Conservation (phyloP, 306 rosid genomes). For the Quillaja saponaria region DNA sequence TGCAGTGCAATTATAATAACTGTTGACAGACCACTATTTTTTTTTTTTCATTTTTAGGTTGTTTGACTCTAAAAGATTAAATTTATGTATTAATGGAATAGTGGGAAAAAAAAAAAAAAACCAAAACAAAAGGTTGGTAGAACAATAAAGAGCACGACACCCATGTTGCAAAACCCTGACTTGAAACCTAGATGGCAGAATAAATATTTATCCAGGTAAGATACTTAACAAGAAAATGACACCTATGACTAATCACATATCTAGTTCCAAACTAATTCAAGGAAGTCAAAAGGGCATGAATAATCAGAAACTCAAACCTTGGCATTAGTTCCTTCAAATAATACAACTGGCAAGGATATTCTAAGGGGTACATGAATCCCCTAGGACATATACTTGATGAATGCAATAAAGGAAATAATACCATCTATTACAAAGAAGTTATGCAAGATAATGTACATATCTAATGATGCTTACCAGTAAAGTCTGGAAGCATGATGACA, state of each 20-base stretch:
- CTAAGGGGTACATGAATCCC: conserved; percentile 11
- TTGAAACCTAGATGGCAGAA: conserved; percentile 10
- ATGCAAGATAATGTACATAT: conserved; percentile 30
- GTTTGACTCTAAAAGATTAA: conserved; percentile 12
- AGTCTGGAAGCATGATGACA: conserved; percentile 72
- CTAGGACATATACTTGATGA: conserved; percentile 3
- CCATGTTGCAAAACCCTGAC: conserved; percentile 8
- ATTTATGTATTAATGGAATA: conserved; percentile 12
- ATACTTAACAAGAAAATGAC: conserved; percentile 23
- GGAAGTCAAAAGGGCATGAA: conserved; percentile 22
- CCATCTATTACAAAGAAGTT: too few species aligned
- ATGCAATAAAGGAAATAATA: conserved; percentile 20
- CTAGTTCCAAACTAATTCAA: conserved; percentile 21
- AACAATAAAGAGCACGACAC: conserved; percentile 14
- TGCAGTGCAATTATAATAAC: too few species aligned
- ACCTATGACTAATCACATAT: conserved; percentile 19
- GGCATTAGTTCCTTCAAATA: conserved; percentile 13
- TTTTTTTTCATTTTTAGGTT: not conserved
- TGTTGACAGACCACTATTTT: not conserved
- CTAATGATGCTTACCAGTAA: conserved; percentile 71
- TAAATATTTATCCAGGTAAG: conserved; percentile 9
- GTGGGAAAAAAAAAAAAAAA: conserved; percentile 6
- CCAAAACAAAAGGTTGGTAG: too few species aligned
- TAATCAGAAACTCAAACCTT: conserved; percentile 21
- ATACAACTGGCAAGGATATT: conserved; percentile 6